Conservation (phyloP, 2,329 filamentous ascomycete species). For the Cytospora paraplurivora region DNA sequence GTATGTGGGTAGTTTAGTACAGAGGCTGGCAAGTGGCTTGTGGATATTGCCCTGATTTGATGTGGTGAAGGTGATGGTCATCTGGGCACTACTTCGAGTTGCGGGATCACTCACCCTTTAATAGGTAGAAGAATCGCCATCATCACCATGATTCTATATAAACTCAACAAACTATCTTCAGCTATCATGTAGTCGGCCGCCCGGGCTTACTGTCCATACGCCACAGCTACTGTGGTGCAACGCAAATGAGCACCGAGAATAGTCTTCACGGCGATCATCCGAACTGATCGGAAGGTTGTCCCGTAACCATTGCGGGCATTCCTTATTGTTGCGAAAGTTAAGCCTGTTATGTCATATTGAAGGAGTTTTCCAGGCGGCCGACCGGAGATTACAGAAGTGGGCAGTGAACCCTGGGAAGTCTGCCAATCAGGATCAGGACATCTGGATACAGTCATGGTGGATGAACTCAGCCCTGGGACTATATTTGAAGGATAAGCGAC, state of each 20-base stretch:
- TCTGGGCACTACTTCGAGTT: background rate
- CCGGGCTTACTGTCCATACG: constrained; percentile 8
- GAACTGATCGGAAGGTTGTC: background rate
- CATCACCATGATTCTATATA: background rate
- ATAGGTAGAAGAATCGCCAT: background rate
- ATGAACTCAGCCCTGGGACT: too few relatives aligned
- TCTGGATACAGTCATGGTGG: background rate
- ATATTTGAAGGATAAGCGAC: too few relatives aligned
- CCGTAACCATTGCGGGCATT: background rate
- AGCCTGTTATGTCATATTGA: background rate
- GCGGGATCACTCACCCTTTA: constrained; percentile 7
- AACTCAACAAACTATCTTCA: constrained; percentile 8
- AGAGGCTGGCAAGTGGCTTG: background rate
- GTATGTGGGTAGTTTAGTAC: background rate
- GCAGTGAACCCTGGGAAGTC: too few relatives aligned
- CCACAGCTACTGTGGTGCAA: constrained; percentile 22
- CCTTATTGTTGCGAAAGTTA: background rate
- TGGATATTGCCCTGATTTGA: background rate
- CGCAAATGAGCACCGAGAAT: background rate
- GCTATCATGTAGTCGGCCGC: constrained; percentile 15
- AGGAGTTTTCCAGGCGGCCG: background rate
- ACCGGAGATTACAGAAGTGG: background rate
- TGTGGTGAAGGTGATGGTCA: constrained; percentile 10
- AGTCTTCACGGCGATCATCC: background rate
- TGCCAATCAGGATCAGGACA: background rate